phyloP scores from a whole-genome alignment of 345 rosid species.

The Firmiana major region DNA sequence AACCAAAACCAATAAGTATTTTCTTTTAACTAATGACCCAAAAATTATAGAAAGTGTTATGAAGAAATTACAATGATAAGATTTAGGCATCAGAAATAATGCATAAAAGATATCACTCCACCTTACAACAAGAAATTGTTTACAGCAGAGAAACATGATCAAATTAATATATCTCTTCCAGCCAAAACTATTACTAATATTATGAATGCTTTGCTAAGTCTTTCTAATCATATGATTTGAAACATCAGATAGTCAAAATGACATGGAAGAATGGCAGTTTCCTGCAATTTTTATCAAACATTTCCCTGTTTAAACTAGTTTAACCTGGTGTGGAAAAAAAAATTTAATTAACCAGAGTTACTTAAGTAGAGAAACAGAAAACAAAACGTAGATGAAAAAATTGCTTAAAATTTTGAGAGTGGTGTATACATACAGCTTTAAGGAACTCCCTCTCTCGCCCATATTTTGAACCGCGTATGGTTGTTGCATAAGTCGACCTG shows the following conservation, averaged over 20 bases:
- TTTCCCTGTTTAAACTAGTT: neutral
- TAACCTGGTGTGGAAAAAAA: neutral
- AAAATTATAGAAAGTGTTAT: neutral
- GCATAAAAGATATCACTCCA: neutral
- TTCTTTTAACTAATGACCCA: neutral
- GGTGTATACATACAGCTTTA: slow-evolving; percentile 66
- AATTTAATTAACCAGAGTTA: neutral
- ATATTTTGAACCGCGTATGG: slow-evolving; percentile 85
- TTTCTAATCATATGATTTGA: neutral
- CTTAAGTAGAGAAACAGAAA: neutral
- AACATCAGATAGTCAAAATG: neutral
- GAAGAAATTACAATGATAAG: neutral
- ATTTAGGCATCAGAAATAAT: neutral
- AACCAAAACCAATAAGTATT: neutral
- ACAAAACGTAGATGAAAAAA: neutral
- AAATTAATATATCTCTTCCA: neutral
- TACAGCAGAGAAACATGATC: neutral
- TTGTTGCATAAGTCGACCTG: slow-evolving; percentile 96
- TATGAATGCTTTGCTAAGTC: neutral
- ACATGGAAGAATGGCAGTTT: neutral
- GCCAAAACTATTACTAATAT: neutral
- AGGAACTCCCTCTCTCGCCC: slow-evolving; percentile 90
- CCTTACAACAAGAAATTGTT: neutral
- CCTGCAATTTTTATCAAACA: neutral
- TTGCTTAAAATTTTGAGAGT: slow-evolving; percentile 7